phyloP scores from a whole-genome alignment of 2,329 filamentous ascomycete species.

The Albifimbria verrucaria region DNA sequence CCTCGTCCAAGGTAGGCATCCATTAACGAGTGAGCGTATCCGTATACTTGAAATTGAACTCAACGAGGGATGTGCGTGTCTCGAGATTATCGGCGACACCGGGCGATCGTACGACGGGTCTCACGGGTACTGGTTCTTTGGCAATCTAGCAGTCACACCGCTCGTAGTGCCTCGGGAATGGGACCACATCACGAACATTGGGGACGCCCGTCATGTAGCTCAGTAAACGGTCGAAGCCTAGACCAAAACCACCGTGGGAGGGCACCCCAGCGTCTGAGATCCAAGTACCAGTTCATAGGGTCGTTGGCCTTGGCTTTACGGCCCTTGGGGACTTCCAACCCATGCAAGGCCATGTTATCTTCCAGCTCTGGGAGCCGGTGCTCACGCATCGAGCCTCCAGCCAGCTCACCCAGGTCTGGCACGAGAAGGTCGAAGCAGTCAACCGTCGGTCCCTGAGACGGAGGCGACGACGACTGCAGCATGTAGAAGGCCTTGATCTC shows the following conservation, averaged over 20 bases:
- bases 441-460: slow-evolving; percentile 53
- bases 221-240: slow-evolving; percentile 85
- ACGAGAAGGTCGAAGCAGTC: slow-evolving; percentile 90
- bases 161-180: slow-evolving; percentile 74
- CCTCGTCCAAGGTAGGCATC: slow-evolving; percentile 22
- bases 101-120: not conserved
- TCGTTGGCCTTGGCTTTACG: slow-evolving; percentile 18
- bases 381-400: slow-evolving; percentile 86
- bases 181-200: slow-evolving; percentile 80
- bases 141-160: slow-evolving; percentile 54
- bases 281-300: slow-evolving; percentile 76
- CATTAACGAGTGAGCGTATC: slow-evolving; percentile 18
- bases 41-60: not conserved
- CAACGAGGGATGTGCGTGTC: not conserved
- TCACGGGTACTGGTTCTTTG: not conserved
- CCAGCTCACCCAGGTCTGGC: slow-evolving; percentile 81
- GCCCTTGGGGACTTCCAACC: slow-evolving; percentile 46
- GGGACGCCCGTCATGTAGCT: slow-evolving; percentile 78
- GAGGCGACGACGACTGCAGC: slow-evolving; percentile 32
- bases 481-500: slow-evolving; percentile 85
- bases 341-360: slow-evolving; percentile 67
- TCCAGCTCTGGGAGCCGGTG: slow-evolving; percentile 67
- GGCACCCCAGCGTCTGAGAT: slow-evolving; percentile 86
- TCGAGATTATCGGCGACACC: not conserved
- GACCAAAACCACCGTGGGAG: slow-evolving; percentile 85